Conservation (phyloP, 192 early-diverging fungal species). For the Thamnidium elegans region DNA sequence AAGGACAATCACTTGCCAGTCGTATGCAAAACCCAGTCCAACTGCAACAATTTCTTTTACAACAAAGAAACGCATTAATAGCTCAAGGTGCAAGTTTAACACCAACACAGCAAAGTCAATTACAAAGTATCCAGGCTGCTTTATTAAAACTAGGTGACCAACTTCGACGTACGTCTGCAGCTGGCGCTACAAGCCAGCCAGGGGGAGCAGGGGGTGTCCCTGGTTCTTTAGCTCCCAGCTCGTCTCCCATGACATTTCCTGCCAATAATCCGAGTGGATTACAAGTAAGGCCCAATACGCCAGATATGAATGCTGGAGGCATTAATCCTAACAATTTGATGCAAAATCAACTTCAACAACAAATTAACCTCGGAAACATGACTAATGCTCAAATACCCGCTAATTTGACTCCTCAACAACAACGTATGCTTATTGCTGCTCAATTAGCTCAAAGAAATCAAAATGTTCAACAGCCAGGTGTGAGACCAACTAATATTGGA, state of each 20-base stretch:
- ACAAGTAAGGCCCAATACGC: neutral
- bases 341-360: constrained; percentile 1
- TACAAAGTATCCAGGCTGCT: constrained; percentile 6
- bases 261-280: neutral
- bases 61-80: constrained; percentile 9
- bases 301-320: neutral
- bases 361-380: neutral
- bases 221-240: neutral
- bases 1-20: neutral
- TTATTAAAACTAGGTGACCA: constrained; percentile 15
- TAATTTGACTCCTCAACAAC: constrained; percentile 21
- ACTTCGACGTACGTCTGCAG: neutral
- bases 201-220: neutral
- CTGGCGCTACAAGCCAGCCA: neutral
- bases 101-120: constrained; percentile 8
- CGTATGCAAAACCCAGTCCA: constrained; percentile 4
- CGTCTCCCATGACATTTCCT: constrained; percentile 4
- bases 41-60: constrained; percentile 13
- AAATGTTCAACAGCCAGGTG: neutral
- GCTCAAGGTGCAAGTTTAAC: neutral
- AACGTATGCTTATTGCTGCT: constrained; percentile 17
- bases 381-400: constrained; percentile 12
- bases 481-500: neutral
- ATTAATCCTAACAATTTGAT: too few relatives aligned
- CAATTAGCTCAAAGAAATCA: constrained; percentile 20